Evolutionary conservation across 805 yeast genomes (phyloP).

Genomic region (Ogataea siamensis): DNA sequence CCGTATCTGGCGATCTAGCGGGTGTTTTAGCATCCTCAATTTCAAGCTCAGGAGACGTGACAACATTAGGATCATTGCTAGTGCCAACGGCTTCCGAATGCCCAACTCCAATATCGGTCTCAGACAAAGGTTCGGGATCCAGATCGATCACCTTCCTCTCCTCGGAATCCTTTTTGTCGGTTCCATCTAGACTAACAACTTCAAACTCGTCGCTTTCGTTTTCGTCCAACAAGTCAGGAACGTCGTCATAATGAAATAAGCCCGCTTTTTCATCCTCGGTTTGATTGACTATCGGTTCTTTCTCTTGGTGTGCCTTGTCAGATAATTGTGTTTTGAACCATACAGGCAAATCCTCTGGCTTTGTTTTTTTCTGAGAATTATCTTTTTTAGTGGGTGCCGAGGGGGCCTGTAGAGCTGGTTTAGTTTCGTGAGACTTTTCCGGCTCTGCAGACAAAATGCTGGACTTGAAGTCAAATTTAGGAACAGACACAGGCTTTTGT

Average conservation of each 20-base stretch:
- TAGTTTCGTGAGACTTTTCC: not conserved
- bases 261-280: conserved; percentile 48
- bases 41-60: too few relatives aligned
- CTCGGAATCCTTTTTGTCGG: not conserved
- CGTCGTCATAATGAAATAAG: conserved; percentile 50
- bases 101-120: too few relatives aligned
- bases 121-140: not conserved
- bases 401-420: not conserved
- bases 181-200: too few relatives aligned
- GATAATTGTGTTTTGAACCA: conserved; percentile 20
- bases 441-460: conserved; percentile 10
- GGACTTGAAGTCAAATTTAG: conserved; percentile 16
- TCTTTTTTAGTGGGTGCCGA: too few relatives aligned
- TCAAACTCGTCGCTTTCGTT: conserved; percentile 5
- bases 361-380: not conserved
- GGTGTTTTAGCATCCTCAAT: too few relatives aligned
- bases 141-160: not conserved
- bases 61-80: too few relatives aligned
- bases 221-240: conserved; percentile 32
- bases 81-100: too few relatives aligned
- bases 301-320: conserved; percentile 8
- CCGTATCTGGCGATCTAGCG: too few relatives aligned
- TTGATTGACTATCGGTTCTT: not conserved
- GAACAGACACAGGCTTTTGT: conserved; percentile 14
- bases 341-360: conserved; percentile 19